Evolutionary conservation across 2,329 filamentous ascomycete genomes (phyloP).

Genomic region (Penicillium sp.): DNA sequence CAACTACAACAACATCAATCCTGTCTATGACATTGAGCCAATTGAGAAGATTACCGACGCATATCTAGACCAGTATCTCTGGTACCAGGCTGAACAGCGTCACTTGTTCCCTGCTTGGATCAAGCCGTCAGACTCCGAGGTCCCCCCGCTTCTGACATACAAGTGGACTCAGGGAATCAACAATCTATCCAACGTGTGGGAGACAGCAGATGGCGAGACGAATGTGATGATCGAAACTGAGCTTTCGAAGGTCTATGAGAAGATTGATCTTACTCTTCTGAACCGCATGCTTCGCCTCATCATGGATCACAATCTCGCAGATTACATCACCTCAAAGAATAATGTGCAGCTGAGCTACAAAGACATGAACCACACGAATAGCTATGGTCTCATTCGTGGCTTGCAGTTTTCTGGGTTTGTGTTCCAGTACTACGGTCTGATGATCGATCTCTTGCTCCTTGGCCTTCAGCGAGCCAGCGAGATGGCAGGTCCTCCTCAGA

Average conservation of each 20-base stretch:
- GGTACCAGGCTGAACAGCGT: slow-evolving; percentile 97
- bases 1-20: slow-evolving; percentile 98
- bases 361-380: slow-evolving; percentile 99
- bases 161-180: slow-evolving; percentile 99
- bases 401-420: slow-evolving; percentile 98
- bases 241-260: slow-evolving; percentile 98
- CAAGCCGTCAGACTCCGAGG: slow-evolving; percentile 96
- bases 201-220: slow-evolving; percentile 86
- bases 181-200: slow-evolving; percentile 93
- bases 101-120: slow-evolving; percentile 98
- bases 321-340: slow-evolving; percentile 99
- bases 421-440: slow-evolving; percentile 96
- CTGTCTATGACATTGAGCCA: slow-evolving; percentile 96
- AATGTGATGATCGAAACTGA: slow-evolving; percentile 99
- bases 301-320: slow-evolving; percentile 98
- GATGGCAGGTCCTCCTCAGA: slow-evolving; percentile 88
- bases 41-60: slow-evolving; percentile 99
- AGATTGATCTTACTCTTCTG: slow-evolving; percentile 92
- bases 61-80: slow-evolving; percentile 95
- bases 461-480: slow-evolving; percentile 95
- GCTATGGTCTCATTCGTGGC: slow-evolving; percentile 96
- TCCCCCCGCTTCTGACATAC: slow-evolving; percentile 88
- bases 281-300: slow-evolving; percentile 90
- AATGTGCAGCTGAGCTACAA: slow-evolving; percentile 99
- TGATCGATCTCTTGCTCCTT: slow-evolving; percentile 85